Base-by-base conservation (phyloP, 441 rosid genomes). In the Bruguiera hainesii region DNA sequence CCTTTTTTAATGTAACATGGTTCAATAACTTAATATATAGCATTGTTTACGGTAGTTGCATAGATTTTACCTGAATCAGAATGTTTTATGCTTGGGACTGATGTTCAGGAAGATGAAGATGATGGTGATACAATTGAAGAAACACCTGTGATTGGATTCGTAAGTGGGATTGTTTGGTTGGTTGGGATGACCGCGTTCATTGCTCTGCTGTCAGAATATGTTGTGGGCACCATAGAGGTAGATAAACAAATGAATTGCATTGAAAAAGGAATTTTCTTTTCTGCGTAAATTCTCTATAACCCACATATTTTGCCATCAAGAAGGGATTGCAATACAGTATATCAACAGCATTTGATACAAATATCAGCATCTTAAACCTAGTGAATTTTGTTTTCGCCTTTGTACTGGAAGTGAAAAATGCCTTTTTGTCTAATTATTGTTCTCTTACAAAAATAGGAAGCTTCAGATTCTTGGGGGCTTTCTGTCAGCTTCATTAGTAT, bases 171-270 rank as follows among this genome's bases (percentile, higher is more conserved):
- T 60, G 81, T 64, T 58, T 94, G 99, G 98, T 82, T 94, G 42
- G 74, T 85, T 6, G 96, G 89, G 72, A 89, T 94, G 96, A 91
- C 99, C 20, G 76, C 74, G 61, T 33, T 87, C 67, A 82, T 94
- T 10, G 89, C 96, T 46, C 48, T 94, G 73, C 74, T 94, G n/a
- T 91, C 97, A 0, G 93, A 91, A 66, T 94, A 80, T 69, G 89
- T 88, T 29, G 99, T 91, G 26, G 82, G 76, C 67, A 89, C 99
- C 5, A 94, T 94, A 52, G 94, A 94, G 96, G 97, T 87, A 75
- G 72, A 7, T 11, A 13, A 42, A 42, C 48, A 13, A 42, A 42
- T 42, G 48, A 13, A 42, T 11, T 42, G 48, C 4, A 3, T 0
- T 11, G 3, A 42, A 42, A 42, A 42, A 42, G 48, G 18, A 42